A percentile compares a stretch with the other conserved stretches of the same genome.
Evolutionary conservation across 2,329 filamentous ascomycete genomes (phyloP).

Genomic region (Cladosporium sp.): DNA sequence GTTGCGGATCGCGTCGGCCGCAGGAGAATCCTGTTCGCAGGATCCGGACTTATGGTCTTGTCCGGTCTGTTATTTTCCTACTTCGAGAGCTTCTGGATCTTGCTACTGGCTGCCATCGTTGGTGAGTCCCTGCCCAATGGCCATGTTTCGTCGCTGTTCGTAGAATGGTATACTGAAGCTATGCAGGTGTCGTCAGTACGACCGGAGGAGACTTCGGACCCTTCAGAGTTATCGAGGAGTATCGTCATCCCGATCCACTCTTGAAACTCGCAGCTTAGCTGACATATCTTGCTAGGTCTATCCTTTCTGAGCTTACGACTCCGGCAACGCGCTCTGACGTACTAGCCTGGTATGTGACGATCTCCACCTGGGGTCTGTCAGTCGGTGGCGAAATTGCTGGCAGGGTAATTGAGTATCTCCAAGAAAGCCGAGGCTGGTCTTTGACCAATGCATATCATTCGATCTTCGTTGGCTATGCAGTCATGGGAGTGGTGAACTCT

Average conservation of each 20-base stretch:
- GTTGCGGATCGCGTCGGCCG: conserved; percentile 39
- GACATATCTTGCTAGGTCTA: conserved; percentile 35
- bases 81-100: conserved; percentile 39
- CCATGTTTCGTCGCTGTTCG: not conserved
- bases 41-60: conserved; percentile 37
- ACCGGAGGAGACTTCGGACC: conserved; percentile 67
- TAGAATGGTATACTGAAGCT: not conserved
- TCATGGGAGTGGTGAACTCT: conserved; percentile 58
- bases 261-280: conserved; percentile 48
- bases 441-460: conserved; percentile 57
- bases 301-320: conserved; percentile 62
- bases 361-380: conserved; percentile 58
- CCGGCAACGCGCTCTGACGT: conserved; percentile 61
- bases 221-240: conserved; percentile 67
- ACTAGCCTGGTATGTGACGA: conserved; percentile 67
- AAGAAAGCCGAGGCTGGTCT: conserved; percentile 50
- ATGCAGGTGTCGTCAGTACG: conserved; percentile 36
- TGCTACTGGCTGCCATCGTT: conserved; percentile 36
- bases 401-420: conserved; percentile 53
- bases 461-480: conserved; percentile 60
- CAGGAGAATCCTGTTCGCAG: conserved; percentile 35
- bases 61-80: conserved; percentile 35
- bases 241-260: not conserved
- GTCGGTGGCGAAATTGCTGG: conserved; percentile 58
- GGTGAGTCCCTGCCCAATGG: not conserved